Base-by-base conservation (phyloP, 257 asterid genomes). In the Gardenia jasminoides region DNA sequence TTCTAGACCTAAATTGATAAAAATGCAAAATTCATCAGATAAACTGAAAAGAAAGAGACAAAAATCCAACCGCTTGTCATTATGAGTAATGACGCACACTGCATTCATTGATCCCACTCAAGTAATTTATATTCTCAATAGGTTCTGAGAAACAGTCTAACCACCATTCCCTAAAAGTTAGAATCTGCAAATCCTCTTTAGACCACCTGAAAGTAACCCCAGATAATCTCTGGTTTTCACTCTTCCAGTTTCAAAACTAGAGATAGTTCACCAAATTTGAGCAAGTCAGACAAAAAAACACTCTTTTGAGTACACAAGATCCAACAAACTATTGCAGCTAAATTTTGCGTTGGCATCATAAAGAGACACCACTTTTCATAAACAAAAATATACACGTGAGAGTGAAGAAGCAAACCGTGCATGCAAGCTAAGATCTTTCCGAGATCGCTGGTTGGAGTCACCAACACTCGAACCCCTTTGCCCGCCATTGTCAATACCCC, bases 401-500 rank as follows among this genome's bases (percentile, higher is more conserved):
- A 61, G 62, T 41, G 64, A 17, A 80, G 83, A 82, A 81, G 78
- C 95, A 81, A 82, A 96, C 97, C 98, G 89, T 96, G 98, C 94
- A 94, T 89, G 93, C 98, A 96, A 78, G 93, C 98, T 86, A 96
- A 84, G 89, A 93, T 93, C 90, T 96, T 96, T 61, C 99, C 98
- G n/a, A 96, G 97, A 88, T 96, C 99, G 80, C 98, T 93, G 39
- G 99, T 93, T 0, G 97, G 98, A 68, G 98, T 96, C 80, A 93
- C 97, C 86, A 96, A 85, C 17, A 96, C 99, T 7, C 97, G 97
- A 86, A 93, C 97, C 64, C 97, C 94, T 84, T 89, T 96, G 68
- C 98, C 98, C 50, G 97, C 98, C 99, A 92, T 96, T 78, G 99
- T 96, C 82, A 93, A 77, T 64, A 96, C 91, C 43, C 97, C 99